Evolutionary conservation across 805 yeast species (phyloP), one percentile per base, ranked within the genome.

Genomic region (Wickerhamomyces ciferrii): DNA sequence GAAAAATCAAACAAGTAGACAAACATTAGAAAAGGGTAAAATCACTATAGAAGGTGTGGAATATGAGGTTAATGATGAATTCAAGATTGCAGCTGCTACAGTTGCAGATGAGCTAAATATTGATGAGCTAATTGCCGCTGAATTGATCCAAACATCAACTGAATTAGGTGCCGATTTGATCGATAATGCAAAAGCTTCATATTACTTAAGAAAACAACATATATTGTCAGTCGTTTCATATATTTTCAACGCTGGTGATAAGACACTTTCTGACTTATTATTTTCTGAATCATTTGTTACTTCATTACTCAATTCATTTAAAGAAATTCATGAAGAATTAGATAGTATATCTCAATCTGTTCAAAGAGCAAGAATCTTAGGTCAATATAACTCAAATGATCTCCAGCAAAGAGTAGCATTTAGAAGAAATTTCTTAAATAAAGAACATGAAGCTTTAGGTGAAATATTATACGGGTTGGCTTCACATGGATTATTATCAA

Each of bases 91-190:
- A 4, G 75, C 89, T 1, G 69, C 81, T 5, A 69, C 71, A 21
- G 58, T 85, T 17, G 69, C 91, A 0, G 87, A 81, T 51, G 81
- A 80, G 35, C 70, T 92, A 44, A 71, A 86, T 43, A 68, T 92
- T 43, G 96, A 92, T 63, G 97, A 92, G 61, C 44, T 86, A 25
- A 70, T 77, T 2, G 76, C 87, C 2, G 94, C 95, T 1, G 87
- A 89, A 58, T 59, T 87, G 24, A 70, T 91, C 2, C 75, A 68
- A 43, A 61, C 65, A 49, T 75, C 89, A 4, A 58, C 67, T 18
- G 61, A 61, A 21, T 67, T 55, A 44, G 84, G 85, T 1, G 67
- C 73, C 0, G 66, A 72, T 2, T 60, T 78, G 27, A 51, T 72
- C 8, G 90, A 84, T 53, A 70, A 76, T 19, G 96, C 94, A 1